phyloP scores from a whole-genome alignment of 176 grass and related monocot genomes.

The Juncus inflexus region DNA sequence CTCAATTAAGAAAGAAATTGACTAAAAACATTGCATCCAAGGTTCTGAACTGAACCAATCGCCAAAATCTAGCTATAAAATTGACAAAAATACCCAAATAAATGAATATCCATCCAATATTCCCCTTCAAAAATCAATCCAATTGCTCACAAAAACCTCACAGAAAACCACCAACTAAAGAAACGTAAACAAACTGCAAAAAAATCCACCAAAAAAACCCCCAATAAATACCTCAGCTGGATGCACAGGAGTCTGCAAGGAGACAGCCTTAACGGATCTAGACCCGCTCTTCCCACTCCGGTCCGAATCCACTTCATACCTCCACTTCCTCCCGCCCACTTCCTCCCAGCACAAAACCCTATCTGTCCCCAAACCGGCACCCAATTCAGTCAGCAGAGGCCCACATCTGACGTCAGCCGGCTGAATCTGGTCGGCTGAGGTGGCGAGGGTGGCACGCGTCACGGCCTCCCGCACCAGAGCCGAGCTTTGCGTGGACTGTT shows the following conservation, averaged over 20 bases:
- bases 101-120: no score
- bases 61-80: no score
- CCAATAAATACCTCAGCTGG: conserved; percentile 60
- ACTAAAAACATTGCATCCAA: no score
- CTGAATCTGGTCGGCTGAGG: conserved; percentile 47
- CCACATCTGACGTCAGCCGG: conserved; percentile 61
- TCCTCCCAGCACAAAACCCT: conserved; percentile 88
- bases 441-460: conserved; percentile 48
- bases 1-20: no score
- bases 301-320: conserved; percentile 58
- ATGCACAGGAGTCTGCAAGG: conserved; percentile 64
- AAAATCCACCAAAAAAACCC: background rate
- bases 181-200: conserved; percentile 3
- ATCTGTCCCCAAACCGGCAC: conserved; percentile 1
- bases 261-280: conserved; percentile 48
- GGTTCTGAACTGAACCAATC: no score
- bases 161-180: conserved; percentile 4
- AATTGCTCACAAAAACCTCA: background rate
- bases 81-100: no score
- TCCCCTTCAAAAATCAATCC: conserved; percentile 25
- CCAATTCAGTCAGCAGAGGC: conserved; percentile 15
- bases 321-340: conserved; percentile 86
- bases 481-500: conserved; percentile 50
- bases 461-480: conserved; percentile 45
- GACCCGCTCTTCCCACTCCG: conserved; percentile 12